Base-by-base conservation (phyloP, 495 filamentous ascomycete genomes). In the Extremus antarcticus region DNA sequence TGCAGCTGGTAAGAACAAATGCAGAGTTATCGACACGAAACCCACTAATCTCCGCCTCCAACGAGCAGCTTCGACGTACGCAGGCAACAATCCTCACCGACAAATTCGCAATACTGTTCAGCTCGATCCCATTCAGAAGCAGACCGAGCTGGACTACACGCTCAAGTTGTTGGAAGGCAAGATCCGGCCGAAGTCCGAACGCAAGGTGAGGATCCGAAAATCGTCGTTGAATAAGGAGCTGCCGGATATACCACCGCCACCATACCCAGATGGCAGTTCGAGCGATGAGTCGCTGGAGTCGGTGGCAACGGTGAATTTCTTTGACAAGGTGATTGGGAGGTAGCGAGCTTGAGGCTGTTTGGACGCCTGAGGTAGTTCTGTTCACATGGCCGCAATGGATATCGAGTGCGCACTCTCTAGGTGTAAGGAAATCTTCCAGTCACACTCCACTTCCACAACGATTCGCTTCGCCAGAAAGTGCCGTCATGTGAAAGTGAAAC, bases 261-360 rank as follows among this genome's bases (percentile, higher is more conserved):
- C 17, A 9, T 21, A 23, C 17, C 46, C 23, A 15, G 24, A 10
- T 2, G 22, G 2, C 22, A 32, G 15, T 7, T 7, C 1, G 4
- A 50, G 47, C 15, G 24, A 8, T 15, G 47, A 32, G 9, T 50
- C 47, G 24, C 23, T n/a, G 47, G 25, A 50, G 7, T 22, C 23
- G 3, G 47, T 50, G 3, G 47, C 22, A 8, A 50, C 47, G 47
- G 47, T 29, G 47, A 20, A 50, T 1, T 50, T 50, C 25, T 50
- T 50, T 20, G 47, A 50, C 22, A 50, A 32, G 47, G 47, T 32
- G 16, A 3, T 32, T 8, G 23, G 20, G 47, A 25, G 20, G 47
- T 1, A 25, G 25, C 15, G 45, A 24, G 45, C 15, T 3, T 35
- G n/a, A n/a, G n/a, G n/a, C n/a, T n/a, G n/a, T n/a, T n/a, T n/a